Evolutionary conservation across 805 yeast species (phyloP).

Genomic region (Jamesozyma spencerorum): DNA sequence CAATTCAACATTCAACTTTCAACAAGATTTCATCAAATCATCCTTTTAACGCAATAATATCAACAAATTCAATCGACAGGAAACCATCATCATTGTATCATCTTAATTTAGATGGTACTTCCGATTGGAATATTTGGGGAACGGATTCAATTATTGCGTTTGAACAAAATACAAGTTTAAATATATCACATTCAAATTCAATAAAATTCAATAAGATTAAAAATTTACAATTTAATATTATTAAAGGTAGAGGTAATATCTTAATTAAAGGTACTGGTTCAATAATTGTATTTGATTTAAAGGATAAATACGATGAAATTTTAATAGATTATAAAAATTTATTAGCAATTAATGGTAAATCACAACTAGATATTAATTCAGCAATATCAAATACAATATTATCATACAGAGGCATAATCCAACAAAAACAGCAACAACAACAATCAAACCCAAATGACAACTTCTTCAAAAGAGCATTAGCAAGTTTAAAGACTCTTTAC

Average conservation of each 20-base stretch:
- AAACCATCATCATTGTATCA: constrained; percentile 7
- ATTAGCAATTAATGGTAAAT: constrained; percentile 26
- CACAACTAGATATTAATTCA: constrained; percentile 20
- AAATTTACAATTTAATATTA: constrained; percentile 11
- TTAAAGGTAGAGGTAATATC: constrained; percentile 28
- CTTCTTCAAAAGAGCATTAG: background rate
- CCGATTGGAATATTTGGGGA: constrained; percentile 28
- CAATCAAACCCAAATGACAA: background rate
- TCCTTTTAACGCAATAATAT: constrained; percentile 16
- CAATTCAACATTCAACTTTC: constrained; percentile 16
- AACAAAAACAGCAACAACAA: background rate
- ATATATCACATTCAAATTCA: constrained; percentile 5
- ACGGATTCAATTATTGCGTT: constrained; percentile 22
- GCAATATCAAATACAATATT: constrained; percentile 8
- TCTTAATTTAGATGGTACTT: constrained; percentile 15
- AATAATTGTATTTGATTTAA: constrained; percentile 23
- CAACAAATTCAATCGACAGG: constrained; percentile 17
- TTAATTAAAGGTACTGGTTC: constrained; percentile 15
- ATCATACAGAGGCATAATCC: background rate
- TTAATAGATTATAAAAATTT: constrained; percentile 24
- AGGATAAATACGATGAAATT: constrained; percentile 18
- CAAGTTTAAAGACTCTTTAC: constrained; percentile 1
- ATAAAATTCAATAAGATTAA: constrained; percentile 9
- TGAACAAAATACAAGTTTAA: constrained; percentile 24
- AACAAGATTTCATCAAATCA: constrained; percentile 11